Conservation (phyloP, 2,329 filamentous ascomycete genomes). For the Curvularia verruculosa region DNA sequence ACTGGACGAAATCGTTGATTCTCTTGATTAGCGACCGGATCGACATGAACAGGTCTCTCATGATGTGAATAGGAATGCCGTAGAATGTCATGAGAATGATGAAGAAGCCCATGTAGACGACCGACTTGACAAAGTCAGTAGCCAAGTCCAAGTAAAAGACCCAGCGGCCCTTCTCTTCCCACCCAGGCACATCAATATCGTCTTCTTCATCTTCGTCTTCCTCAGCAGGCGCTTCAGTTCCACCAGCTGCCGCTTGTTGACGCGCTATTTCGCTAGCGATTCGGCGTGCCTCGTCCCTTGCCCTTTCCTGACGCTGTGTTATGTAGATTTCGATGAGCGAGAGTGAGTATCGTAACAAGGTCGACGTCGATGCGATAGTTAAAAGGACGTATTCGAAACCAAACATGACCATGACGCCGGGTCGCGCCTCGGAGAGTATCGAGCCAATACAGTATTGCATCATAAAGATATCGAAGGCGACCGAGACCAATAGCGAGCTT, state of each 20-base stretch:
- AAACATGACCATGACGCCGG: constrained; percentile 99
- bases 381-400: constrained; percentile 95
- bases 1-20: constrained; percentile 85
- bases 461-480: constrained; percentile 79
- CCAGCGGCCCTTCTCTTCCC: constrained; percentile 95
- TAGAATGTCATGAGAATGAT: constrained; percentile 92
- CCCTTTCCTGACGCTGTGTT: constrained; percentile 72
- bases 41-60: constrained; percentile 93
- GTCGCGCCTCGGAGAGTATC: constrained; percentile 84
- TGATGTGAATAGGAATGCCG: constrained; percentile 93
- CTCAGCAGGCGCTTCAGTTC: constrained; percentile 41
- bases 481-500: constrained; percentile 77
- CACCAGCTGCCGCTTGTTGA: constrained; percentile 54
- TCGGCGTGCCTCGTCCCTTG: constrained; percentile 57
- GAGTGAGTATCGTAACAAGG: constrained; percentile 76
- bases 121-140: constrained; percentile 88
- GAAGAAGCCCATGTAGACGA: constrained; percentile 91
- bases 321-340: constrained; percentile 79
- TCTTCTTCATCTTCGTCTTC: constrained; percentile 84
- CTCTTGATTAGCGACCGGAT: constrained; percentile 89
- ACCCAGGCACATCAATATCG: constrained; percentile 92
- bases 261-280: constrained; percentile 70
- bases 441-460: constrained; percentile 81
- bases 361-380: constrained; percentile 79
- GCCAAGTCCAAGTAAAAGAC: constrained; percentile 85